These are phyloP conservation scores for Drechslera avenae DNA, from an alignment of 2,329 filamentous ascomycete species.

Conservation along the genomic window DNA sequence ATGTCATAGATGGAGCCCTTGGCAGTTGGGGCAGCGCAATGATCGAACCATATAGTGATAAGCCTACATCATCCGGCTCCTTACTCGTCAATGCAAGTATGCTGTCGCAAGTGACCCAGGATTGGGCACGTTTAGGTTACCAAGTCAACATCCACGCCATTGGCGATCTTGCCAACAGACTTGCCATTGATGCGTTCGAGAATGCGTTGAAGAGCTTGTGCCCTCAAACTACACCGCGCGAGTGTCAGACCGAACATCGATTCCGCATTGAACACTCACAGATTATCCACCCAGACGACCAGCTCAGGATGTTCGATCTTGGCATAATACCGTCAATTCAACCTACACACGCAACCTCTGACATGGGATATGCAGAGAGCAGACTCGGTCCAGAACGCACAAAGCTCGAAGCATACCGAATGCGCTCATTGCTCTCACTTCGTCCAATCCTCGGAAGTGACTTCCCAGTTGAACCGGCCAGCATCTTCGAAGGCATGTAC, in stretches of 20 bases:
- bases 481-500: slow-evolving; percentile 71
- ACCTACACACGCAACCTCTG: slow-evolving; percentile 73
- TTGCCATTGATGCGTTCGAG: slow-evolving; percentile 67
- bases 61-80: slow-evolving; percentile 64
- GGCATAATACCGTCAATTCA: slow-evolving; percentile 72
- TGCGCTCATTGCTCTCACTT: slow-evolving; percentile 64
- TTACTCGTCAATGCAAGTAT: slow-evolving; percentile 69
- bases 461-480: slow-evolving; percentile 72
- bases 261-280: slow-evolving; percentile 75
- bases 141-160: slow-evolving; percentile 77
- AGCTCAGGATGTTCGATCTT: slow-evolving; percentile 61
- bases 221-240: slow-evolving; percentile 43
- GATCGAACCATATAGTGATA: slow-evolving; percentile 72
- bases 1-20: slow-evolving; percentile 65
- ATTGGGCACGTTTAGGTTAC: slow-evolving; percentile 66
- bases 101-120: slow-evolving; percentile 58
- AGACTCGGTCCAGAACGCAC: slow-evolving; percentile 65
- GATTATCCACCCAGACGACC: slow-evolving; percentile 70
- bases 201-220: slow-evolving; percentile 62
- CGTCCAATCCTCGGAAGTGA: slow-evolving; percentile 68
- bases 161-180: slow-evolving; percentile 70
- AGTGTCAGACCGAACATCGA: slow-evolving; percentile 61
- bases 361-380: slow-evolving; percentile 68
- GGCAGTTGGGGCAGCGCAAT: slow-evolving; percentile 75
- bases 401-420: slow-evolving; percentile 65